Base-by-base conservation (phyloP, 2,329 filamentous ascomycete species). In the Nemania serpens region DNA sequence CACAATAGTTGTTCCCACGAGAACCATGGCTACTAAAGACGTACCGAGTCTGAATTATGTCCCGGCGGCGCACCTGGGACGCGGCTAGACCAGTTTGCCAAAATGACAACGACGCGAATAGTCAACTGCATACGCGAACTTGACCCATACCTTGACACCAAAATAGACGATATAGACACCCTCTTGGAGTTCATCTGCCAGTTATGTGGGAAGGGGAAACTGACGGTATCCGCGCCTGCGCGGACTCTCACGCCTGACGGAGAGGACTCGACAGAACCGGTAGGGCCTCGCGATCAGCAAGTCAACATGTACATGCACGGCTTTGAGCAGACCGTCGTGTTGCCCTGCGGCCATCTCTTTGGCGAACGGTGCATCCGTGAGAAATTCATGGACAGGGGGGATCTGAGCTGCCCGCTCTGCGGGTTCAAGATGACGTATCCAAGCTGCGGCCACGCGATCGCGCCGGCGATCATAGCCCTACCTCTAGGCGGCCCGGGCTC, bases 281-380 rank as follows among this genome's bases (percentile, higher is more conserved):
- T 42, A 5, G 51, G 57, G 46, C 43, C 33, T 5, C 51, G 64
- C 43, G 29, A 45, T 12, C 47, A 56, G 39, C 41, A 66, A 12
- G 42, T 42, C 22, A 45, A 51, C 3, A 59, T 67, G n/a, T 51
- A 61, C 18, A 58, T 41, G n/a, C 63, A 63, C 13, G 65, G 62
- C 1, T 58, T 68, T 13, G 70, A 71, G 55, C 61, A 61, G 11
- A 69, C 68, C 0, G 56, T 69, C 2, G 55, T 61, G 4, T 64
- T 71, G 2, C 64, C 69, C 12, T 71, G 69, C 48, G 70, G 70
- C 2, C 70, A 71, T 36, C 54, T 69, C 20, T 68, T 70, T 22
- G 70, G 70, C 15, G 68, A 68, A 33, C 64, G 67, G n/a, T 71
- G 70, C 46, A 33, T 70, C 9, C 45, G 63, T 3, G 54, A 59